Percentiles rank a stretch among this genome's conserved stretches.
Conservation (phyloP, 2,329 filamentous ascomycete genomes). For the Fusarium napiforme region DNA sequence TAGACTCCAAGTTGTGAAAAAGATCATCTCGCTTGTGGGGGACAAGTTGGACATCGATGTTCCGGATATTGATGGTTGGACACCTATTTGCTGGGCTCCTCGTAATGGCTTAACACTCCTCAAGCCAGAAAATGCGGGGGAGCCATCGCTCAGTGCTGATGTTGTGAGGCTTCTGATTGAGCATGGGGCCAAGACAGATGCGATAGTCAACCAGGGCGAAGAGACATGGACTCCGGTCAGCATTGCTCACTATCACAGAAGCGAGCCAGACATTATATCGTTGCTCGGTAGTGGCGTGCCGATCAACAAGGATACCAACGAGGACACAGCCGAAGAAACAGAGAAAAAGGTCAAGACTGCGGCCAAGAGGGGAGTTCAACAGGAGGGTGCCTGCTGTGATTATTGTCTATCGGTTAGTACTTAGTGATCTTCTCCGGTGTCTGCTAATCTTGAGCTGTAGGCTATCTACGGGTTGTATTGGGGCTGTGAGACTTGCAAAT, state of each 20-base stretch:
- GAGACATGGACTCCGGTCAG: not conserved
- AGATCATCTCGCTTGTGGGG: not conserved
- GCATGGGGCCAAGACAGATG: not conserved
- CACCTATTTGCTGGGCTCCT: constrained; percentile 14
- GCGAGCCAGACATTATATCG: not conserved
- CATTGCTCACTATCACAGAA: not conserved
- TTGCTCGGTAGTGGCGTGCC: rapidly evolving
- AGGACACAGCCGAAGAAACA: rapidly evolving
- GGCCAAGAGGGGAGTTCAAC: rapidly evolving
- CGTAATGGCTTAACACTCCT: rapidly evolving
- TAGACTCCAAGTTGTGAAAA: not conserved
- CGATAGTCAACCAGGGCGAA: not conserved
- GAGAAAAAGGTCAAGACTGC: not conserved
- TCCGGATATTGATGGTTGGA: constrained; percentile 18
- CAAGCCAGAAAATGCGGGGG: not conserved
- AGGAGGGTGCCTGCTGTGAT: not conserved
- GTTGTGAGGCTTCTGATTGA: not conserved
- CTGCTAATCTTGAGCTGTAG: not conserved
- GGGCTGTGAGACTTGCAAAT: not conserved
- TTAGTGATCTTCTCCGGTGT: no score
- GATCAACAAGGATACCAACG: rapidly evolving
- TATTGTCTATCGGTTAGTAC: not conserved
- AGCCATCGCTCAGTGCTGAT: not conserved
- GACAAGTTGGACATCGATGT: not conserved
- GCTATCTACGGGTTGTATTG: not conserved